Evolutionary conservation across 345 rosid genomes (phyloP).

Genomic region (Corchorus capsularis): DNA sequence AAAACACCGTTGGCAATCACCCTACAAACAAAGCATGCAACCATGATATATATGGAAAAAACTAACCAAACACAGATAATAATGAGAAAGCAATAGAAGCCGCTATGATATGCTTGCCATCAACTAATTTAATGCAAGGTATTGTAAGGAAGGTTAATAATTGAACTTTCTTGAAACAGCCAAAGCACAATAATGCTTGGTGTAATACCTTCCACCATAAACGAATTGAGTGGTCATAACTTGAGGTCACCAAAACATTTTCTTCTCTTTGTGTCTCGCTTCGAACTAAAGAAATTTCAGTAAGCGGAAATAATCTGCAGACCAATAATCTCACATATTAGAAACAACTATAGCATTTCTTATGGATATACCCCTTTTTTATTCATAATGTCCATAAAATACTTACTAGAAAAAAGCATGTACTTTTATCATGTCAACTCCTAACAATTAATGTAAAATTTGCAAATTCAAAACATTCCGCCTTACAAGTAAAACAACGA

Average conservation of each 20-base stretch:
- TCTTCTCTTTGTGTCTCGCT: constrained; percentile 42
- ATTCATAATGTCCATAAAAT: background rate
- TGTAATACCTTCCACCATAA: constrained; percentile 72
- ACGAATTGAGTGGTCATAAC: constrained; percentile 62
- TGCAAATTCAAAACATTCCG: too few relatives aligned
- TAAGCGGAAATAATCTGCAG: constrained; percentile 55
- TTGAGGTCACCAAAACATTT: constrained; percentile 60
- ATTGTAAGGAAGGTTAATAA: background rate
- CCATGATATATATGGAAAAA: background rate
- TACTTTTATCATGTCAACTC: too few relatives aligned
- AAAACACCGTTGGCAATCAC: constrained; percentile 54
- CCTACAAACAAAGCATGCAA: constrained; percentile 37
- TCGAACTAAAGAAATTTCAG: constrained; percentile 43
- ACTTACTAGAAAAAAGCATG: background rate
- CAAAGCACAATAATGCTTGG: background rate
- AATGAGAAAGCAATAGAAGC: background rate
- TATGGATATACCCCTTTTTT: background rate
- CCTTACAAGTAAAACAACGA: too few relatives aligned
- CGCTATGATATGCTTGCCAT: background rate
- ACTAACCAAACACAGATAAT: background rate
- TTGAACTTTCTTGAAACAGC: background rate
- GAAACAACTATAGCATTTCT: background rate
- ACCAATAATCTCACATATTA: constrained; percentile 14
- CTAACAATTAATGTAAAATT: too few relatives aligned
- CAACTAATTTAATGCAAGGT: background rate